Base-by-base conservation (phyloP, 1,139 yeast genomes). In the Lodderomyces margitis region DNA sequence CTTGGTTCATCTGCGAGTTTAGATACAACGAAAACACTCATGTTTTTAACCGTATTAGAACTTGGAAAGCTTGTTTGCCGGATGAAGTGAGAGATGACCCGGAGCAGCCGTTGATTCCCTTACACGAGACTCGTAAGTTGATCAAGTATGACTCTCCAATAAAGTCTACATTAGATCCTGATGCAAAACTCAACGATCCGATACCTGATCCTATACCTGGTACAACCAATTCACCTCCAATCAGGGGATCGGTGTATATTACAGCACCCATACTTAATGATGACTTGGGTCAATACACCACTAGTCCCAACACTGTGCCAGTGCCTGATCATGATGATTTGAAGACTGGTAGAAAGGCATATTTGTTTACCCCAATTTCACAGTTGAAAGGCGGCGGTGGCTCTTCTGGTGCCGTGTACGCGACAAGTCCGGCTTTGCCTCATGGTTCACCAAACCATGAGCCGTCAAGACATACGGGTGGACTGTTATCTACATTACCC, bases 41-140 rank as follows among this genome's bases (percentile, higher is more conserved):
- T 59, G 84, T 83, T 21, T 92, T 92, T 70, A 92, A 92, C 66
- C 84, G 94, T 59, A 92, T 92, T 55, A 80, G 98, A 58, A 92
- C 98, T 1, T 92, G 98, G 98, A 92, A 88, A 62, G 98, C 97
- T 3, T 92, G 98, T 68, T 75, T 92, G 51, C 98, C 98, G 0
- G 98, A 92, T 62, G 98, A 91, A 59, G 87, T 91, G 32, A 80
- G 98, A 56, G 91, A 86, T 48, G 75, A 80, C 39, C 85, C 82
- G 43, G 98, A 92, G 59, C 88, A 88, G 37, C 91, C 94, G 51
- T 82, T 83, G 34, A 61, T 71, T 24, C 75, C 74, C 8, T 61
- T 72, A 46, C 61, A 52, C 41, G 77, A 72, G 49, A 78, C 81
- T 2, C 77, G 95, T 54, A 80, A 85, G 49, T 73, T 85, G 57